Evolutionary conservation across 352 stramenopile genomes (phyloP).

Genomic region (Globisporangium solare): DNA sequence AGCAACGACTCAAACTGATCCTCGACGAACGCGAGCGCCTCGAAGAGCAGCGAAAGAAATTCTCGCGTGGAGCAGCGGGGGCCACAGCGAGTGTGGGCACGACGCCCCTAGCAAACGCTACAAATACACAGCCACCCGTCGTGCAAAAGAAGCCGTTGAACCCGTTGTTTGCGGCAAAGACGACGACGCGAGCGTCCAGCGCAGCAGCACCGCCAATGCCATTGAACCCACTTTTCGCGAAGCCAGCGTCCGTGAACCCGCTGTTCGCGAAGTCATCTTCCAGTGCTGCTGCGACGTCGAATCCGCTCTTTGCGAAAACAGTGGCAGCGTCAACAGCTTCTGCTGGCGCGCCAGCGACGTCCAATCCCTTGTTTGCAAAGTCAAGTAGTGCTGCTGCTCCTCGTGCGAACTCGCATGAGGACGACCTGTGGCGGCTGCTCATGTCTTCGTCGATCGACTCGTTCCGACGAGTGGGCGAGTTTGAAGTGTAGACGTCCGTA

Average conservation of each 20-base stretch:
- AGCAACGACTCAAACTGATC: slow-evolving; percentile 57
- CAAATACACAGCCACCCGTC: not conserved
- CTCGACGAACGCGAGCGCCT: slow-evolving; percentile 57
- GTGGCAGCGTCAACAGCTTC: not conserved
- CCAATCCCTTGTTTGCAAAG: slow-evolving; percentile 24
- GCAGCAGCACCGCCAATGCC: not conserved
- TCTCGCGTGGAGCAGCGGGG: slow-evolving; percentile 12
- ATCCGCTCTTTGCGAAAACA: slow-evolving; percentile 21
- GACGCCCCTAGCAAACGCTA: slow-evolving; percentile 1
- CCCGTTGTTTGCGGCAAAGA: not conserved
- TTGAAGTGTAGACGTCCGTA: slow-evolving; percentile 20
- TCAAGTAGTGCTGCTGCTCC: slow-evolving; percentile 5
- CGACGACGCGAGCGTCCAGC: not conserved
- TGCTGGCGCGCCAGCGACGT: slow-evolving; percentile 6
- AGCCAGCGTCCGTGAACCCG: not conserved
- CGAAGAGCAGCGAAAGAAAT: slow-evolving; percentile 51
- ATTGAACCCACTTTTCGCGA: slow-evolving; percentile 7
- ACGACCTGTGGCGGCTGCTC: slow-evolving; percentile 67
- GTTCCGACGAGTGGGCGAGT: slow-evolving; percentile 34
- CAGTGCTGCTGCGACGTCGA: slow-evolving; percentile 12
- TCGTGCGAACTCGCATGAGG: slow-evolving; percentile 24
- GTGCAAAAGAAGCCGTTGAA: too few relatives aligned
- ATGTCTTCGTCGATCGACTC: slow-evolving; percentile 70
- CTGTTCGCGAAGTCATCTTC: slow-evolving; percentile 1
- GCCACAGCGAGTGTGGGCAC: slow-evolving; percentile 1